Evolutionary conservation across 2,329 filamentous ascomycete genomes (phyloP), one percentile per base, ranked within the genome.

Genomic region (Aspergillus tubingensis): DNA sequence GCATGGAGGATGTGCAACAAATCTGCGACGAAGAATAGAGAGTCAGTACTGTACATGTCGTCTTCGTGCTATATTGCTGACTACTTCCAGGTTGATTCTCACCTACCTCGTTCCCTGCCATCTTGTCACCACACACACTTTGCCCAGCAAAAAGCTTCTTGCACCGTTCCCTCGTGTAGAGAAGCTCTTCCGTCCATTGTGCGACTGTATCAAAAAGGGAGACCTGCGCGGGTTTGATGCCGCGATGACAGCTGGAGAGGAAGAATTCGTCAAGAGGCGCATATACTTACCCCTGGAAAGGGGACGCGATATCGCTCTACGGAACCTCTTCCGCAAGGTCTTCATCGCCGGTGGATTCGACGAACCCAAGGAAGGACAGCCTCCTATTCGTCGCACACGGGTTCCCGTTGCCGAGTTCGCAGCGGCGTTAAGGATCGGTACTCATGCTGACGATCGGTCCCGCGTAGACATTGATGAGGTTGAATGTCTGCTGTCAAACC

Each of bases 281-380:
- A 96, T 99, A 68, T 99, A 98, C 76, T 85, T 99, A 21, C 97
- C 95, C 0, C 84, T 99, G 0, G 95, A 99, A 74, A 87, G 95
- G 47, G 91, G 92, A 11, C 89, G 95, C 53, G 95, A 99, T 71
- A 92, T 98, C 63, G 91, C 92, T 8, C 78, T 99, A 64, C 90
- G 95, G 58, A 99, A 99, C 73, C 82, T 99, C 3, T 86, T 97
- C 62, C 87, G 95, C 43, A 96, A 96, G 73, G 93, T 98, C 2
- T 98, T 95, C 73, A 75, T 98, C 19, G 86, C 87, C 0, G 92
- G 90, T 43, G 95, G 92, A 0, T 95, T 89, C 62, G 91, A 94
- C 67, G 88, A 91, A 62, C 74, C 85, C 11, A 92, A 94, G 67
- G 88, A 92, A 57, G 83, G 85, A 7, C 84, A 86, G 54, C 82